Evolutionary conservation across 2,329 filamentous ascomycete genomes (phyloP).

Genomic region (Colletotrichum cereale): DNA sequence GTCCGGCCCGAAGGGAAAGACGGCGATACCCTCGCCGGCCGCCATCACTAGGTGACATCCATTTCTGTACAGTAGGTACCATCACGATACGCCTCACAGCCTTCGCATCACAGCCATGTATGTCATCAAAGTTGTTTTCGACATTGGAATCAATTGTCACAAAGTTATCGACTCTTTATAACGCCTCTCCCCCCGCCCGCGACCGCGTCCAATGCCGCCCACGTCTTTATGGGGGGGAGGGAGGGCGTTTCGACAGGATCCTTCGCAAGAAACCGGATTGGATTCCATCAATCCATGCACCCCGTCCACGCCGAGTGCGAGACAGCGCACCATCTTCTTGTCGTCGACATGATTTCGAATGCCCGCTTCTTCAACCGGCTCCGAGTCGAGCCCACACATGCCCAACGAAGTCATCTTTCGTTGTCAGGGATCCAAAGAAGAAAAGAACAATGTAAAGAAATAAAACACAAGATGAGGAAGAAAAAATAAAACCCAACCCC

Average conservation of each 20-base stretch:
- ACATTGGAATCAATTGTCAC: conserved; percentile 2
- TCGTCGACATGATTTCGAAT: neutral
- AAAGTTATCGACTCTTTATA: conserved; percentile 13
- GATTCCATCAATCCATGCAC: neutral
- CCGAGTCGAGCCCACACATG: neutral
- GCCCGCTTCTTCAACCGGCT: neutral
- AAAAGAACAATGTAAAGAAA: neutral
- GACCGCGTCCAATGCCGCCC: neutral
- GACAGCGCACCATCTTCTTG: neutral
- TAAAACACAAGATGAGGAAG: neutral
- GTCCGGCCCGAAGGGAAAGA: neutral
- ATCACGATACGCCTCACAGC: neutral
- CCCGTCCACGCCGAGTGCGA: neutral
- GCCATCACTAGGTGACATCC: neutral
- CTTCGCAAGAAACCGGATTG: neutral
- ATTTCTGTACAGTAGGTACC: too few species aligned
- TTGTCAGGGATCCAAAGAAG: neutral
- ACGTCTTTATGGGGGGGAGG: too few species aligned
- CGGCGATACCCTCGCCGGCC: neutral
- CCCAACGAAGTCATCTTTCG: neutral
- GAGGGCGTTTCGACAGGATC: neutral
- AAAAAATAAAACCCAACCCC: neutral
- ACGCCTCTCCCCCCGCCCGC: neutral
- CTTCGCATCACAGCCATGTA: neutral
- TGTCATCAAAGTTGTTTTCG: neutral